Percentiles rank a stretch among this genome's conserved stretches.
phyloP scores from a whole-genome alignment of 1,284 basidiomycete genomes.

The Puccinia triticina region DNA sequence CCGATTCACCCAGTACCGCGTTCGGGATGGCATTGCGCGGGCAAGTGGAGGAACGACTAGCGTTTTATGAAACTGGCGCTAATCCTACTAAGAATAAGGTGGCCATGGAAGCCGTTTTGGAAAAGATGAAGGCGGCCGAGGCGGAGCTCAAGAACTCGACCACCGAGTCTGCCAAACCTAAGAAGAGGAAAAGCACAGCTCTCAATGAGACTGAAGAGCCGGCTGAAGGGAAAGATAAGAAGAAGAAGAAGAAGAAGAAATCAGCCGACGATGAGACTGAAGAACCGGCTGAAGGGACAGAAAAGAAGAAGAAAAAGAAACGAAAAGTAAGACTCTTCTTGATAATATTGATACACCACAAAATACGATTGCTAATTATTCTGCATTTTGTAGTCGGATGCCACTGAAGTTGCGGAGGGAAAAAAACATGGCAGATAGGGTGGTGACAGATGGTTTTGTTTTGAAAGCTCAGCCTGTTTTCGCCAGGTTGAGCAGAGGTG shows the following conservation, averaged over 20 bases:
- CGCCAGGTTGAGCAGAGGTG: constrained; percentile 62
- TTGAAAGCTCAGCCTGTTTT: not conserved
- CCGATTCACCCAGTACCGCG: constrained; percentile 83
- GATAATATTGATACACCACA: not conserved
- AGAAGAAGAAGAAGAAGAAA: constrained; percentile 32
- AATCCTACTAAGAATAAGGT: constrained; percentile 51
- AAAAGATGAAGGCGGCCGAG: constrained; percentile 45
- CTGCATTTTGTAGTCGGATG: constrained; percentile 2
- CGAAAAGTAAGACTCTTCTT: constrained; percentile 7
- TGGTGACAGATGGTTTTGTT: not conserved
- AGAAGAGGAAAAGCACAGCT: constrained; percentile 18
- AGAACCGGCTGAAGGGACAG: not conserved
- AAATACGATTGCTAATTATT: not conserved
- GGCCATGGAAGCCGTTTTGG: constrained; percentile 44
- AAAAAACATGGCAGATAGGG: too few relatives aligned
- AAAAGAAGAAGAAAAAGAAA: constrained; percentile 39
- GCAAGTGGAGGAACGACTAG: constrained; percentile 94
- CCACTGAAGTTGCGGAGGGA: not conserved
- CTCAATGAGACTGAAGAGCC: not conserved
- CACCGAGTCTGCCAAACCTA: constrained; percentile 11
- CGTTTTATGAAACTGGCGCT: constrained; percentile 75
- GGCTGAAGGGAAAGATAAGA: constrained; percentile 23
- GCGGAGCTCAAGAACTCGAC: constrained; percentile 6
- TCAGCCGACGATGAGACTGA: not conserved
- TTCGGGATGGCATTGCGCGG: constrained; percentile 90